Conservation (phyloP, 164 flowering plant species). For the Berberis thunbergii region DNA sequence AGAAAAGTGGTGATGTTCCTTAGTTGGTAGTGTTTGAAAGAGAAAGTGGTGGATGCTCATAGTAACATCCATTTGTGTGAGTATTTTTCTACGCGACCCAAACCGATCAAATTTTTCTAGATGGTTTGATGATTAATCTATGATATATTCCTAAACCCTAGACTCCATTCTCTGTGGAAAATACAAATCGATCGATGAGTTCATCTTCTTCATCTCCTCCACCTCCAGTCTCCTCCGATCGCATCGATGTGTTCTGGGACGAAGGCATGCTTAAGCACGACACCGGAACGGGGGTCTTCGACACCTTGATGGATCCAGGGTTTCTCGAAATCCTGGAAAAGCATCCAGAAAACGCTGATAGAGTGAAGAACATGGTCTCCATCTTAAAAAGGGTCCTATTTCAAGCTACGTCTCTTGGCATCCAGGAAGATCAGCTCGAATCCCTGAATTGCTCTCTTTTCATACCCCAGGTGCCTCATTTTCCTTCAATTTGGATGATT, state of each 20-base stretch:
- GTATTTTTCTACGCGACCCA: no score
- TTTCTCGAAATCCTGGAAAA: conserved; percentile 76
- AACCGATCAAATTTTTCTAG: no score
- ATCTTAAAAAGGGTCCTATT: conserved; percentile 80
- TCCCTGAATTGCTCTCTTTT: conserved; percentile 59
- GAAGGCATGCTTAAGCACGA: conserved; percentile 80
- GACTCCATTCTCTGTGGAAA: no score
- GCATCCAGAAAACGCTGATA: conserved; percentile 84
- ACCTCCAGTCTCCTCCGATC: conserved; percentile 2
- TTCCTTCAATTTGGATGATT: not conserved
- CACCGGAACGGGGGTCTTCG: conserved; percentile 72
- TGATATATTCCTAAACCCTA: no score
- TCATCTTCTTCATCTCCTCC: not conserved
- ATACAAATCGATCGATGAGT: no score
- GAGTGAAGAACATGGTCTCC: conserved; percentile 79
- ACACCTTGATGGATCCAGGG: conserved; percentile 63
- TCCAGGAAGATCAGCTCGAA: conserved; percentile 51
- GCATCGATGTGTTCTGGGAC: conserved; percentile 71
- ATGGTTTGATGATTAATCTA: no score
- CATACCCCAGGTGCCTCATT: conserved; percentile 54
- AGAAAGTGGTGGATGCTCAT: no score
- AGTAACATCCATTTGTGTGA: no score
- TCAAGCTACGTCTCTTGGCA: conserved; percentile 72
- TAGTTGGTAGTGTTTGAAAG: no score
- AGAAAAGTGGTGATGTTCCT: no score